Percentiles rank a stretch among this genome's conserved stretches.
Conservation (phyloP, 2,329 filamentous ascomycete species). For the Xylariaceae sp. region DNA sequence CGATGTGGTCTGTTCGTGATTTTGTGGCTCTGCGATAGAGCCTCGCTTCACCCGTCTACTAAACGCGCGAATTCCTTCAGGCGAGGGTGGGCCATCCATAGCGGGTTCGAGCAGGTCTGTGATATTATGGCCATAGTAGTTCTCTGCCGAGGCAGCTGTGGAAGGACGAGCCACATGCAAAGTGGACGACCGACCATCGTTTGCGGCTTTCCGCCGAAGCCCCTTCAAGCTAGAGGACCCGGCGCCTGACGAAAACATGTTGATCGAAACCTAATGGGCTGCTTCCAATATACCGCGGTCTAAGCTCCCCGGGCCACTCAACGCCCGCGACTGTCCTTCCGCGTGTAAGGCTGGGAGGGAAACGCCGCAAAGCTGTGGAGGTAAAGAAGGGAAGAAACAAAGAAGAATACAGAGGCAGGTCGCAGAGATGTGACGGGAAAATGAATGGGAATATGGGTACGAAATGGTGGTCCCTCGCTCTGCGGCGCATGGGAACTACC, state of each 20-base stretch:
- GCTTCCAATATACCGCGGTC: conserved; percentile 19
- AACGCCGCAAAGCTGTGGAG: conserved; percentile 18
- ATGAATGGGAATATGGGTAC: conserved; percentile 25
- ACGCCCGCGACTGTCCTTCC: conserved; percentile 17
- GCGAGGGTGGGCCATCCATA: conserved; percentile 58
- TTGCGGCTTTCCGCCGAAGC: conserved; percentile 22
- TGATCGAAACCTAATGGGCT: conserved; percentile 18
- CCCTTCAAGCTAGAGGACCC: conserved; percentile 26
- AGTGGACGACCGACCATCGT: conserved; percentile 19
- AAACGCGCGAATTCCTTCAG: conserved; percentile 54
- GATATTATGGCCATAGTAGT: conserved; percentile 22
- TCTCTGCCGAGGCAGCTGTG: conserved; percentile 18
- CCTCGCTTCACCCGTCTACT: conserved; percentile 52
- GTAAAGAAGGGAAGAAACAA: conserved; percentile 24
- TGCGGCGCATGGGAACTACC: conserved; percentile 28
- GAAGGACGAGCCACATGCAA: conserved; percentile 22
- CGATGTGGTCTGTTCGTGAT: conserved; percentile 47
- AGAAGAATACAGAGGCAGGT: conserved; percentile 19
- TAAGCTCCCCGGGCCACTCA: conserved; percentile 20
- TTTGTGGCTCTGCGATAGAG: conserved; percentile 46
- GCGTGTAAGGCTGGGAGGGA: conserved; percentile 25
- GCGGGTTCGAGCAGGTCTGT: conserved; percentile 53
- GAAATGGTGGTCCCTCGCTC: conserved; percentile 23
- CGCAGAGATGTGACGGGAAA: conserved; percentile 30
- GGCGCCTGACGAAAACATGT: conserved; percentile 30